Evolutionary conservation across 2,329 filamentous ascomycete species (phyloP).

Genomic region (Trichophyton mentagrophytes): DNA sequence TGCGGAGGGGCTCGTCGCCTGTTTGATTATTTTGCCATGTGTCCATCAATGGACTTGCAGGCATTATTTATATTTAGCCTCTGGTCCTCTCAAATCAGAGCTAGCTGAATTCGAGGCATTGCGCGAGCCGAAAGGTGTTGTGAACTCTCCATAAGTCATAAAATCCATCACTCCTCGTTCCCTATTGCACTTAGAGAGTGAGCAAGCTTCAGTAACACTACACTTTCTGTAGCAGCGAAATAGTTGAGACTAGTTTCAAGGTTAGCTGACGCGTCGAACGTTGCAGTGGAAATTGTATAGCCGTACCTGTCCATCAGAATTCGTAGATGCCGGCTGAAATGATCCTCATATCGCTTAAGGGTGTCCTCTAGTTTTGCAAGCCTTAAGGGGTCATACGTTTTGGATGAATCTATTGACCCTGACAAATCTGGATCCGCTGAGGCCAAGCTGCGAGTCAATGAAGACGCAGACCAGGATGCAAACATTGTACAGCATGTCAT

Average conservation of each 20-base stretch:
- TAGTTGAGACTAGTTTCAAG: conserved; percentile 54
- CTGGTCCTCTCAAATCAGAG: not conserved
- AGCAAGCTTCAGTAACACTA: conserved; percentile 69
- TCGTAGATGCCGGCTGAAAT: conserved; percentile 83
- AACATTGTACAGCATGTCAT: conserved; percentile 95
- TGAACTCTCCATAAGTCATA: not conserved
- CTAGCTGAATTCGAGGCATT: not conserved
- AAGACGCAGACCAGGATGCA: conserved; percentile 68
- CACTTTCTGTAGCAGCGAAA: conserved; percentile 92
- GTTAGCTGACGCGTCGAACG: not conserved
- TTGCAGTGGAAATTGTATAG: conserved; percentile 1
- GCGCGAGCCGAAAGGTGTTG: not conserved
- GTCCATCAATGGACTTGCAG: not conserved
- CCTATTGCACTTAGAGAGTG: conserved; percentile 31
- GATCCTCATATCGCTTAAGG: conserved; percentile 80
- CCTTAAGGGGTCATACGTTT: conserved; percentile 43
- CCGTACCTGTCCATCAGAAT: conserved; percentile 70
- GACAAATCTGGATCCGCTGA: conserved; percentile 67
- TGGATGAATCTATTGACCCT: conserved; percentile 19
- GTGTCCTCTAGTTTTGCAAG: conserved; percentile 74
- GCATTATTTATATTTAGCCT: not conserved
- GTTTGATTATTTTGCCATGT: not conserved
- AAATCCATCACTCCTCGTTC: conserved; percentile 27
- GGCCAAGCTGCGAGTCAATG: conserved; percentile 71
- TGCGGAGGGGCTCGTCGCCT: not conserved